Conservation (phyloP, 306 rosid genomes). For the Hippophae rhamnoides region DNA sequence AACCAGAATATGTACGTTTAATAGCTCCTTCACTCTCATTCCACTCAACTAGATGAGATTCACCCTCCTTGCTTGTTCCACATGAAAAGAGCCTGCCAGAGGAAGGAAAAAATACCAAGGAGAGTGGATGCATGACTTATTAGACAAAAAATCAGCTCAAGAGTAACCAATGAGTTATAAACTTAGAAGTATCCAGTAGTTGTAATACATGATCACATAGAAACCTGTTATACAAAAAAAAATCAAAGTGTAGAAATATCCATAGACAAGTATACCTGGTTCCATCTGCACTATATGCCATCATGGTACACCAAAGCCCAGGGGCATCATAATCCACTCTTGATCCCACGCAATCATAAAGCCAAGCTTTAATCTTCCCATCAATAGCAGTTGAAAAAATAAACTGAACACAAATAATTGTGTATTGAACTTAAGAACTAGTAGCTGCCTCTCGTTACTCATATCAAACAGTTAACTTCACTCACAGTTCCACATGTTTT, state of each 20-base stretch:
- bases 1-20: constrained; percentile 33
- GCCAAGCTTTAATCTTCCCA: constrained; percentile 42
- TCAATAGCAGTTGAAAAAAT: constrained; percentile 38
- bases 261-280: constrained; percentile 18
- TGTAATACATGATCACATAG: no score
- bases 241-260: no score
- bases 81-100: constrained; percentile 34
- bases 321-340: constrained; percentile 26
- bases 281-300: constrained; percentile 43
- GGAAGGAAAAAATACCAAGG: background rate
- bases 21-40: constrained; percentile 43
- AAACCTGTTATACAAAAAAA: no score
- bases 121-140: no score
- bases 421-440: background rate
- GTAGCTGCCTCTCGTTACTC: background rate
- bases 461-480: constrained; percentile 6
- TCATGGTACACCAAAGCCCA: constrained; percentile 42
- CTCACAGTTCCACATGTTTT: background rate
- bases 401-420: constrained; percentile 21
- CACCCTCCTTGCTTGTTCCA: constrained; percentile 40
- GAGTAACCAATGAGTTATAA: no score
- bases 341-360: constrained; percentile 34
- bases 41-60: constrained; percentile 44
- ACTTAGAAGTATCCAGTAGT: no score
- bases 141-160: no score